Conservation (phyloP, 2,329 filamentous ascomycete species). For the Huntiella moniliformis region DNA sequence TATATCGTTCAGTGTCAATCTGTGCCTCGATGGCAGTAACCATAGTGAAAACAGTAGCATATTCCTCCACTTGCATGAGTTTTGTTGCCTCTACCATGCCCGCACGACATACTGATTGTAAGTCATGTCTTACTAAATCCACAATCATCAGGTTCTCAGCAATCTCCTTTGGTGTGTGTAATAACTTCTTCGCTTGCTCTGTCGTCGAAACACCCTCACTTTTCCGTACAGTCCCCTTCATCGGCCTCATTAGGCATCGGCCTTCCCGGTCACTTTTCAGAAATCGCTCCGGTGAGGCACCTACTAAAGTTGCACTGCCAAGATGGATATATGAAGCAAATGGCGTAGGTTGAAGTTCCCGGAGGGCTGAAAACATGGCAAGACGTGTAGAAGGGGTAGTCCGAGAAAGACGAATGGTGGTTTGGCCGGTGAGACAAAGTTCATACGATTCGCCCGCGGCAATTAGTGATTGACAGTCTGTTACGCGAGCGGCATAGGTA, state of each 20-base stretch:
- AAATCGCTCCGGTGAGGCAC: conserved; percentile 79
- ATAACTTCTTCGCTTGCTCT: conserved; percentile 50
- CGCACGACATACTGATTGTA: conserved; percentile 66
- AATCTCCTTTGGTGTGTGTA: conserved; percentile 71
- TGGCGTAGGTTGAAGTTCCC: conserved; percentile 56
- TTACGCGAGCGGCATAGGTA: conserved; percentile 48
- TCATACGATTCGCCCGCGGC: conserved; percentile 70
- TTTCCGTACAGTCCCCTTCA: conserved; percentile 93
- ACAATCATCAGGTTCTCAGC: conserved; percentile 98
- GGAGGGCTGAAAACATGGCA: conserved; percentile 53
- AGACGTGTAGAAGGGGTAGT: conserved; percentile 29
- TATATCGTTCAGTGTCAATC: conserved; percentile 19
- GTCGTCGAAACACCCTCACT: conserved; percentile 43
- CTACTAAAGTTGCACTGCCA: conserved; percentile 50
- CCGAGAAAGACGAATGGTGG: conserved; percentile 33
- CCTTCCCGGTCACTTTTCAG: conserved; percentile 38
- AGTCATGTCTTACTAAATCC: conserved; percentile 83
- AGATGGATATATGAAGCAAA: conserved; percentile 71
- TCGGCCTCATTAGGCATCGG: conserved; percentile 64
- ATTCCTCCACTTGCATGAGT: conserved; percentile 75
- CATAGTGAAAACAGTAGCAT: conserved; percentile 80
- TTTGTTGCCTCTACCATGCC: conserved; percentile 56
- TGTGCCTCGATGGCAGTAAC: conserved; percentile 68
- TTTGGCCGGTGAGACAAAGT: conserved; percentile 63
- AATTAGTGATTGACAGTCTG: conserved; percentile 50